Evolutionary conservation across 2,329 filamentous ascomycete genomes (phyloP), one percentile per base, ranked within the genome.

Genomic region (Graphilbum sp.): DNA sequence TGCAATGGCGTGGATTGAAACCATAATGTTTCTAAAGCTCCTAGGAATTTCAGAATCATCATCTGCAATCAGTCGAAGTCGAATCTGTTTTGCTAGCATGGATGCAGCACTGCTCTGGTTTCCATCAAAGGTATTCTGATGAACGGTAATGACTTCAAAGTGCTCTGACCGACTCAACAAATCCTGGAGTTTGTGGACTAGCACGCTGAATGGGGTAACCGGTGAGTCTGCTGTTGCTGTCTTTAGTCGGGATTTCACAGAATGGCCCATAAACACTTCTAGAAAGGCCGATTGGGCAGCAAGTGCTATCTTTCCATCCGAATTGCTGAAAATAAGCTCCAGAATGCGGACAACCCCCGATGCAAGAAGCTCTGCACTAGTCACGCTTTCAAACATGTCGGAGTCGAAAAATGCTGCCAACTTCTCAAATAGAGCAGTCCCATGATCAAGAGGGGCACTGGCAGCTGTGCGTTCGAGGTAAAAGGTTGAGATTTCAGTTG

Each of bases 1-100:
- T 3, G 90, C 88, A 51, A 98, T 96, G 15, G 90, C 90, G 55
- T 98, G 90, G 41, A 98, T 98, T 0, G 86, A 93, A 1, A 98
- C 90, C 80, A 95, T 95, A 45, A 98, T 92, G 47, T 88, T 94
- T 18, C 83, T 74, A 53, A 93, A 96, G 0, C 79, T 68, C 27
- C 77, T 71, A 16, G 90, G 90, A 42, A 98, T 90, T 35, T 90
- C 83, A 1, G 86, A 88, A 34, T 87, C 79, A 2, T 92, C 87
- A 47, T 93, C 87, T 2, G 90, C 88, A 29, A 87, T 72, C 25
- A 98, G 67, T 49, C 85, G 87, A 33, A 98, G 69, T 25, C 88
- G 75, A 25, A 98, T 79, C 52, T 98, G 90, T 56, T 96, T 96
- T 5, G 86, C 87, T 6, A 98, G 68, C 87, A 98, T 95, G 1